These are phyloP conservation scores for Globisporangium spinosum DNA, from an alignment of 352 stramenopile species.

Conservation along the genomic window DNA sequence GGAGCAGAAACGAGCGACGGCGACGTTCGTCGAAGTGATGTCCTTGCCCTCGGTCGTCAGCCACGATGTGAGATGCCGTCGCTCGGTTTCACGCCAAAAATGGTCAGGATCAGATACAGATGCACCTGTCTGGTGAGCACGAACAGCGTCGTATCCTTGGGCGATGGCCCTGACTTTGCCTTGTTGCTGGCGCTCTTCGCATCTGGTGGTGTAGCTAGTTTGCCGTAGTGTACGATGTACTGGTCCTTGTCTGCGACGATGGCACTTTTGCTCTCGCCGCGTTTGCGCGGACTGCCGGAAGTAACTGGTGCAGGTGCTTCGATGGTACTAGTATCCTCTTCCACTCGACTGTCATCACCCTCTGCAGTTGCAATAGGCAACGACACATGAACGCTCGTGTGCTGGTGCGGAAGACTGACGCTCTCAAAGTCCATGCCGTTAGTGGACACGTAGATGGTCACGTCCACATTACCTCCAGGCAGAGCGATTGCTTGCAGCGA, in stretches of 20 bases:
- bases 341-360: conserved; percentile 9
- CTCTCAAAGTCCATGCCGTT: conserved; percentile 69
- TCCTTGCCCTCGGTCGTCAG: conserved; percentile 48
- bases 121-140: conserved; percentile 32
- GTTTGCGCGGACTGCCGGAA: conserved; percentile 5
- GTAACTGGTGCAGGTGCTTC: background rate
- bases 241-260: conserved; percentile 14
- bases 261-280: background rate
- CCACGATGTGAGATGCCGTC: conserved; percentile 57
- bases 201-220: background rate
- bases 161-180: background rate
- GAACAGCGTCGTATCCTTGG: background rate
- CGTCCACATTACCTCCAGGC: conserved; percentile 8
- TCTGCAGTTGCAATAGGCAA: background rate
- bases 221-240: conserved; percentile 17
- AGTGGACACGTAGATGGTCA: conserved; percentile 45
- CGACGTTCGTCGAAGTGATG: conserved; percentile 50
- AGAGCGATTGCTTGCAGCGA: conserved; percentile 25
- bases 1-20: conserved; percentile 42
- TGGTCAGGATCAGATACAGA: conserved; percentile 46
- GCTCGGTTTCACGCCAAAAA: conserved; percentile 36
- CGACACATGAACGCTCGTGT: conserved; percentile 13
- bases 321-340: background rate
- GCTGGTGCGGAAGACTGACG: conserved; percentile 37
- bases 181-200: background rate